A percentile compares a stretch with the other conserved stretches of the same genome.
Evolutionary conservation across 345 rosid species (phyloP).

Genomic region (Aurinia saxatilis): DNA sequence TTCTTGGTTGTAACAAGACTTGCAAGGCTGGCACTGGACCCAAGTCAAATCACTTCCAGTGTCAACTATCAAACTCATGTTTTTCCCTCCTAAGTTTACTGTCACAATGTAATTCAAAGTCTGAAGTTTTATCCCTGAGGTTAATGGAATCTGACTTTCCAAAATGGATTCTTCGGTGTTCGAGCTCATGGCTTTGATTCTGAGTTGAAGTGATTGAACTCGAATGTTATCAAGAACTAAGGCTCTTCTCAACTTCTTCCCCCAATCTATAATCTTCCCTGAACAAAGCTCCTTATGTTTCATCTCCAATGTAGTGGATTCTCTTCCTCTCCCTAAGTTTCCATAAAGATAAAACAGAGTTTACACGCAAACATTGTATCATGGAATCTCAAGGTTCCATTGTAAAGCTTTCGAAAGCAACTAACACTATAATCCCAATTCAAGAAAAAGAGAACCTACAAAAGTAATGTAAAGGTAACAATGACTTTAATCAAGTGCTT

Average conservation of each 20-base stretch:
- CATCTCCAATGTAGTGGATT: slow-evolving; percentile 63
- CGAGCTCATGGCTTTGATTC: slow-evolving; percentile 30
- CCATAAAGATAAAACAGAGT: slow-evolving; percentile 4
- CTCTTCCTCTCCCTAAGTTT: slow-evolving; percentile 41
- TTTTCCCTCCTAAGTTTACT: slow-evolving; percentile 46
- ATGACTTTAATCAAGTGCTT: slow-evolving; percentile 11
- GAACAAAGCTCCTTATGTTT: slow-evolving; percentile 57
- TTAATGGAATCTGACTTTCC: slow-evolving; percentile 42
- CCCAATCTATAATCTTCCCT: slow-evolving; percentile 42
- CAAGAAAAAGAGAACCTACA: background rate
- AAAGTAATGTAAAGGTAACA: slow-evolving; percentile 17
- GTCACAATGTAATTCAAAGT: slow-evolving; percentile 73
- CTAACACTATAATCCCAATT: slow-evolving; percentile 17
- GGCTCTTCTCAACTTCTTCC: slow-evolving; percentile 41
- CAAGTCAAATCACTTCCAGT: slow-evolving; percentile 95
- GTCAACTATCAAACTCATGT: slow-evolving; percentile 67
- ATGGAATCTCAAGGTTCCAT: slow-evolving; percentile 14
- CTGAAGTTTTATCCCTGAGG: slow-evolving; percentile 56
- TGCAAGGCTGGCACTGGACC: slow-evolving; percentile 93
- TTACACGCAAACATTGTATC: slow-evolving; percentile 1
- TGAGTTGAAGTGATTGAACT: slow-evolving; percentile 49
- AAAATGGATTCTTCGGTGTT: slow-evolving; percentile 19
- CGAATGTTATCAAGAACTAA: slow-evolving; percentile 48
- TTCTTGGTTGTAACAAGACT: slow-evolving; percentile 55
- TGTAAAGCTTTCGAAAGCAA: background rate